Conservation (phyloP, 352 stramenopile species). For the Globisporangium solare region DNA sequence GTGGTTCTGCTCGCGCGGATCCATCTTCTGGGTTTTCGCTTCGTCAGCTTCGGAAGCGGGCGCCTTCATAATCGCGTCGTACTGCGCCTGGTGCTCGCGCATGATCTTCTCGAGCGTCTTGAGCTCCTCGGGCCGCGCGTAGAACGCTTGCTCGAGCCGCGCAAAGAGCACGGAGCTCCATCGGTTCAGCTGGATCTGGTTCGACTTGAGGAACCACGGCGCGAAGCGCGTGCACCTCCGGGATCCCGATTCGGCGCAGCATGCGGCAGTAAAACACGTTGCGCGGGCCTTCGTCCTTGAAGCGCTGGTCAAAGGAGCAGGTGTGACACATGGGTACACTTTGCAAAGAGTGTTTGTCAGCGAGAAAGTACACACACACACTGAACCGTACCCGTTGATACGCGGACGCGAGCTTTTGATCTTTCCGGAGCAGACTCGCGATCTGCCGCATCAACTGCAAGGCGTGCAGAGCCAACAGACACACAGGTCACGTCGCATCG, state of each 20-base stretch:
- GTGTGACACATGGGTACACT: background rate
- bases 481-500: too few species aligned
- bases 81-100: slow-evolving; percentile 43
- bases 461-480: too few species aligned
- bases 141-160: slow-evolving; percentile 61
- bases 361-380: background rate
- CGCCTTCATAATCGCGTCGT: slow-evolving; percentile 35
- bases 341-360: background rate
- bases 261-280: slow-evolving; percentile 77
- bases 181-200: slow-evolving; percentile 61
- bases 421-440: slow-evolving; percentile 54
- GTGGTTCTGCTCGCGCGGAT: slow-evolving; percentile 54
- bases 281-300: slow-evolving; percentile 59
- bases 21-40: slow-evolving; percentile 6
- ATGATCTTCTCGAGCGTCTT: slow-evolving; percentile 64
- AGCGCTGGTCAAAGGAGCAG: slow-evolving; percentile 26
- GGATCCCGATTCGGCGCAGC: slow-evolving; percentile 62
- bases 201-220: slow-evolving; percentile 76
- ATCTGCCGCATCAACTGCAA: slow-evolving; percentile 66
- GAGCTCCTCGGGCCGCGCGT: slow-evolving; percentile 39
- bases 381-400: slow-evolving; percentile 48
- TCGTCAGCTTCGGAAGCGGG: background rate
- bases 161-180: slow-evolving; percentile 68
- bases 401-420: slow-evolving; percentile 37
- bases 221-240: slow-evolving; percentile 70